Evolutionary conservation across 2,329 filamentous ascomycete genomes (phyloP).

Genomic region (Fusarium tricinctum): DNA sequence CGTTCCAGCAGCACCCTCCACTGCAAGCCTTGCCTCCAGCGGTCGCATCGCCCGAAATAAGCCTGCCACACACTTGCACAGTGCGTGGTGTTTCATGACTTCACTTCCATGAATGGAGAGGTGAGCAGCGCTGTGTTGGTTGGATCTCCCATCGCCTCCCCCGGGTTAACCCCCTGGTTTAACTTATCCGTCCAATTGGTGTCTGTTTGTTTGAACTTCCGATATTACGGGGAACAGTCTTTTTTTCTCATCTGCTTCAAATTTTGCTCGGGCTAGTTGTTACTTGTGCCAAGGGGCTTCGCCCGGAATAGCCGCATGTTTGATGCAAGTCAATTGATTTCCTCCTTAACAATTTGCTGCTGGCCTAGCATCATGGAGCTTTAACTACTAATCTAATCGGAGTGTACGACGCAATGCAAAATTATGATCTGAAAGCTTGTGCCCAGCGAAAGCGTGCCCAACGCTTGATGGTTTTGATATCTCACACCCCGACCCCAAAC

Average conservation of each 20-base stretch:
- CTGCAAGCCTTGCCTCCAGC: constrained; percentile 29
- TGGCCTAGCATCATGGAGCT: neutral
- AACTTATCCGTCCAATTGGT: constrained; percentile 43
- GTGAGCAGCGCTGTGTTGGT: constrained; percentile 38
- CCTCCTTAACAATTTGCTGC: neutral
- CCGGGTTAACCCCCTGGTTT: constrained; percentile 39
- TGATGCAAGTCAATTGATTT: constrained; percentile 1
- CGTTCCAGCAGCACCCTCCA: constrained; percentile 23
- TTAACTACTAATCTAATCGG: neutral
- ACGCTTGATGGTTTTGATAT: constrained; percentile 39
- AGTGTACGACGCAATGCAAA: constrained; percentile 30
- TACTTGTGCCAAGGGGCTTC: constrained; percentile 25
- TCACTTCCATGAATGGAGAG: constrained; percentile 7
- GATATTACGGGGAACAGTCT: constrained; percentile 22
- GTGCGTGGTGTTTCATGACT: constrained; percentile 16
- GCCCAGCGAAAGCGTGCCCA: constrained; percentile 15
- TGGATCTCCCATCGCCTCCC: constrained; percentile 42
- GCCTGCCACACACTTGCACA: constrained; percentile 34
- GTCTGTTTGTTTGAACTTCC: constrained; percentile 26
- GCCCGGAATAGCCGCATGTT: constrained; percentile 11
- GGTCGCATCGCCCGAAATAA: constrained; percentile 37
- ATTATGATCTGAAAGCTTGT: constrained; percentile 24
- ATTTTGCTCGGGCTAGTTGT: constrained; percentile 19
- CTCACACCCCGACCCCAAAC: constrained; percentile 30
- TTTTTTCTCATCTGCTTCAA: constrained; percentile 12